These are phyloP conservation scores for Tanacetum coccineum DNA, from an alignment of 129 eudicot genomes.

Conservation along the genomic window DNA sequence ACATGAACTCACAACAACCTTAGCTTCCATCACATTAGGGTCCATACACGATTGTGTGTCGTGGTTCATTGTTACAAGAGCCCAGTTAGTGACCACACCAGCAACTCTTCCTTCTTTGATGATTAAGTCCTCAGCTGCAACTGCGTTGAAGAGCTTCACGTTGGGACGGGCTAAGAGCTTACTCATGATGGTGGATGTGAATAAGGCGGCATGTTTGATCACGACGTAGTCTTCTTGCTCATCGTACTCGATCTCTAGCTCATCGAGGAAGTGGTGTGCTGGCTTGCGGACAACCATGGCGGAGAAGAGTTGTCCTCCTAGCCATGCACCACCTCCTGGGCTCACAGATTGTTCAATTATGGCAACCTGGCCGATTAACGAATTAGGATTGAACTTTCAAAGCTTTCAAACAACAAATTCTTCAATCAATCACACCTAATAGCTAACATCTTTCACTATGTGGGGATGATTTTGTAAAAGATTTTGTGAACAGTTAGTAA, in stretches of 20 bases:
- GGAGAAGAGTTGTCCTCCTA: slow-evolving; percentile 45
- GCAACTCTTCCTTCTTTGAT: slow-evolving; percentile 54
- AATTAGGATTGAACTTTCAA: background rate
- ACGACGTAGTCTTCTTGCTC: slow-evolving; percentile 44
- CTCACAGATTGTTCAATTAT: slow-evolving; percentile 38
- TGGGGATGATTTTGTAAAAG: too few relatives aligned
- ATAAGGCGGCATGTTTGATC: slow-evolving; percentile 68
- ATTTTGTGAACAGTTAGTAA: too few relatives aligned
- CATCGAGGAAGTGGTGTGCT: slow-evolving; percentile 11
- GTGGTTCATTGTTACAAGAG: slow-evolving; percentile 69
- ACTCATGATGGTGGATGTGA: slow-evolving; percentile 81
- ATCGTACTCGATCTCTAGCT: slow-evolving; percentile 13
- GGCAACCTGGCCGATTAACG: background rate
- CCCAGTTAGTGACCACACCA: slow-evolving; percentile 80
- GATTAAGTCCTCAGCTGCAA: slow-evolving; percentile 73
- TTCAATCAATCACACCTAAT: too few relatives aligned
- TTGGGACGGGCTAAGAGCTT: slow-evolving; percentile 63
- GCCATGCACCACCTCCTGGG: slow-evolving; percentile 92
- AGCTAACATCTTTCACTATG: too few relatives aligned
- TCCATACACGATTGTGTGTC: slow-evolving; percentile 80
- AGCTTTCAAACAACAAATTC: too few relatives aligned
- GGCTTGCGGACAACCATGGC: slow-evolving; percentile 16
- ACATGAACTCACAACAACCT: slow-evolving; percentile 71
- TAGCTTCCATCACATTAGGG: slow-evolving; percentile 79
- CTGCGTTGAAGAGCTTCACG: slow-evolving; percentile 75